Percentiles rank a stretch among this genome's conserved stretches.
Conservation (phyloP, 495 filamentous ascomycete genomes). For the Rusavskia elegans region DNA sequence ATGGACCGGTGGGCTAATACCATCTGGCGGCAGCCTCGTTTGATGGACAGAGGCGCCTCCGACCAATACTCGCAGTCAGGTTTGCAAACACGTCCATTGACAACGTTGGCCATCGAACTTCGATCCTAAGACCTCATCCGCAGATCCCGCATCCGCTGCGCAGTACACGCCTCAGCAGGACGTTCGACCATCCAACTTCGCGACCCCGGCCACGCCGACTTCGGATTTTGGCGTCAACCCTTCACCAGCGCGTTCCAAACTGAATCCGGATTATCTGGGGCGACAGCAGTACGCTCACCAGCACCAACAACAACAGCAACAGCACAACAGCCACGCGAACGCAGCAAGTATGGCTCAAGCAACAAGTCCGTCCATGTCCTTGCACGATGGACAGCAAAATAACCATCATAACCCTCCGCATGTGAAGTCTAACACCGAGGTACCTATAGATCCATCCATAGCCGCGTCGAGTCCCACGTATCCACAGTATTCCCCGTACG, state of each 20-base stretch:
- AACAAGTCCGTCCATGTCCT: constrained; percentile 87
- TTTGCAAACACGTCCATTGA: constrained; percentile 75
- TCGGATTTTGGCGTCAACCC: constrained; percentile 78
- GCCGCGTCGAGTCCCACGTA: constrained; percentile 86
- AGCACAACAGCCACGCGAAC: constrained; percentile 57
- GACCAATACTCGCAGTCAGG: constrained; percentile 91
- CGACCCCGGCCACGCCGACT: constrained; percentile 66
- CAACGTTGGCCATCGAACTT: constrained; percentile 47
- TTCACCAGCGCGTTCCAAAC: constrained; percentile 56
- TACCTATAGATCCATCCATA: constrained; percentile 98
- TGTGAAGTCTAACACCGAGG: constrained; percentile 83
- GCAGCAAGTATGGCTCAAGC: constrained; percentile 91
- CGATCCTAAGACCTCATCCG: constrained; percentile 61
- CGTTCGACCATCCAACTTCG: constrained; percentile 45
- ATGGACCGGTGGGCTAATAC: background rate
- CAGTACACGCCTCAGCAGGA: constrained; percentile 58
- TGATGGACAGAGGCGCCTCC: constrained; percentile 81
- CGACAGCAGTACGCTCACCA: constrained; percentile 22
- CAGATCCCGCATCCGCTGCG: constrained; percentile 80
- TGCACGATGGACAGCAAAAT: constrained; percentile 58
- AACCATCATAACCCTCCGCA: constrained; percentile 49
- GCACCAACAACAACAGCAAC: constrained; percentile 15
- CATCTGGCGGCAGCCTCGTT: constrained; percentile 25
- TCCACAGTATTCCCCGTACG: constrained; percentile 75
- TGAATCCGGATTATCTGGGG: constrained; percentile 61